Conservation (phyloP, 805 yeast species). For the Saturnispora silvae region DNA sequence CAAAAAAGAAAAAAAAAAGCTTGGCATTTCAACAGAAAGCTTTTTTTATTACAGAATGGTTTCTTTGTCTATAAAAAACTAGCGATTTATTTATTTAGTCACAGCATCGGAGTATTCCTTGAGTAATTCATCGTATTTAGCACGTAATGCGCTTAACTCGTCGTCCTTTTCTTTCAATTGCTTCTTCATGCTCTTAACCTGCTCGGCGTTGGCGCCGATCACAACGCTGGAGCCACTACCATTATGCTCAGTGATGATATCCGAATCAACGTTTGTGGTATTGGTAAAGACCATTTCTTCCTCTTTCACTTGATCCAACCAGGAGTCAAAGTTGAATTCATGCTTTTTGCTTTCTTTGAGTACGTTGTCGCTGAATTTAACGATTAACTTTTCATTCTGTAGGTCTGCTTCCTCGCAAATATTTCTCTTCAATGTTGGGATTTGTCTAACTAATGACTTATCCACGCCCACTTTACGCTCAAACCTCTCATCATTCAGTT, state of each 20-base stretch:
- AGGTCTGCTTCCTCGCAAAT: slow-evolving; percentile 32
- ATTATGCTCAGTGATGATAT: slow-evolving; percentile 22
- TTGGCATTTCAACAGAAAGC: no score
- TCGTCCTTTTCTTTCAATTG: slow-evolving; percentile 9
- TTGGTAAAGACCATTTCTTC: slow-evolving; percentile 46
- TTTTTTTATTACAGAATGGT: no score
- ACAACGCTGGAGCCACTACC: slow-evolving; percentile 6
- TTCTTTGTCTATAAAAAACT: no score
- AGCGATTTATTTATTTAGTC: slow-evolving; percentile 10
- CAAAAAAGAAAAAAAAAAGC: no score
- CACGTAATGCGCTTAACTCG: slow-evolving; percentile 8
- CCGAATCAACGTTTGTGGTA: slow-evolving; percentile 28
- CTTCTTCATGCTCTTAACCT: slow-evolving; percentile 5
- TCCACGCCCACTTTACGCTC: slow-evolving; percentile 23
- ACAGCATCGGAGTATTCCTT: slow-evolving; percentile 10
- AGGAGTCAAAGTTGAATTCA: slow-evolving; percentile 34
- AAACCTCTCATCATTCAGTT: slow-evolving; percentile 11
- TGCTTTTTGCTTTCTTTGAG: slow-evolving; percentile 10
- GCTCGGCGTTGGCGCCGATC: slow-evolving; percentile 4
- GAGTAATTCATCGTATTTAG: slow-evolving; percentile 13
- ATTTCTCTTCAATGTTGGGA: slow-evolving; percentile 60
- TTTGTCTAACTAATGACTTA: slow-evolving; percentile 27
- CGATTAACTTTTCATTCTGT: slow-evolving; percentile 33
- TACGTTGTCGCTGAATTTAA: slow-evolving; percentile 23
- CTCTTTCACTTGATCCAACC: slow-evolving; percentile 36